phyloP scores from a whole-genome alignment of 768 basidiomycete genomes.

The Agaricus subrufescens region DNA sequence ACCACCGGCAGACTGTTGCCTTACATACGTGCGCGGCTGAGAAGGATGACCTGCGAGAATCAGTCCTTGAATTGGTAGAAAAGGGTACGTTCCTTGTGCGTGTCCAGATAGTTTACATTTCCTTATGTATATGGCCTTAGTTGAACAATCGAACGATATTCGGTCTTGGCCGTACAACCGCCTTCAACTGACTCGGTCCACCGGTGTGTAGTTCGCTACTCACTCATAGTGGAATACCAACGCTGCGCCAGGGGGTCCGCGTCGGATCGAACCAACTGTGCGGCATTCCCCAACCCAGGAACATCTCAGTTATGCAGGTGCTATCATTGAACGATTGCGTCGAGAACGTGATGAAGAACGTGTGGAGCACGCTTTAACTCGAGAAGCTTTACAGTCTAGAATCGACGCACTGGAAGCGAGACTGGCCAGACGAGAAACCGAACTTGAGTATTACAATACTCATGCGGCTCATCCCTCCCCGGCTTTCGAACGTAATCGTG shows the following conservation, averaged over 20 bases:
- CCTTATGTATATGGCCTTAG: slow-evolving; percentile 1
- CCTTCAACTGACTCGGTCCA: slow-evolving; percentile 3
- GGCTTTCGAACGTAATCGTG: slow-evolving; percentile 5
- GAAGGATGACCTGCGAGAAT: slow-evolving; percentile 49
- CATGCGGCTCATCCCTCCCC: slow-evolving; percentile 4
- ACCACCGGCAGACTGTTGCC: slow-evolving; percentile 28
- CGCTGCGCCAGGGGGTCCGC: neutral
- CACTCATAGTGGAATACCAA: neutral
- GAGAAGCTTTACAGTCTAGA: slow-evolving; percentile 33
- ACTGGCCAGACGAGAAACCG: slow-evolving; percentile 52
- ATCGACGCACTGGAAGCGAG: slow-evolving; percentile 45
- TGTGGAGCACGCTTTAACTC: slow-evolving; percentile 33
- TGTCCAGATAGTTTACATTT: neutral
- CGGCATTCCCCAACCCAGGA: slow-evolving; percentile 15
- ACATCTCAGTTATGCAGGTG: slow-evolving; percentile 35
- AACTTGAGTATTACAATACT: slow-evolving; percentile 36
- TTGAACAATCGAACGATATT: slow-evolving; percentile 6
- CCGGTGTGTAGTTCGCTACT: neutral
- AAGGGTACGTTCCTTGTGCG: slow-evolving; percentile 41
- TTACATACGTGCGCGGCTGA: slow-evolving; percentile 37
- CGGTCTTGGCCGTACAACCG: slow-evolving; percentile 10
- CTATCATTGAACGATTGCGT: slow-evolving; percentile 38
- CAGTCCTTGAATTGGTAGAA: slow-evolving; percentile 47
- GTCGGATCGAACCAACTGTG: neutral
- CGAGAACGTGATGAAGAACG: slow-evolving; percentile 41